A percentile compares a stretch with the other conserved stretches of the same genome.
phyloP scores from a whole-genome alignment of 2,329 filamentous ascomycete genomes.

The Fusarium aywerte region DNA sequence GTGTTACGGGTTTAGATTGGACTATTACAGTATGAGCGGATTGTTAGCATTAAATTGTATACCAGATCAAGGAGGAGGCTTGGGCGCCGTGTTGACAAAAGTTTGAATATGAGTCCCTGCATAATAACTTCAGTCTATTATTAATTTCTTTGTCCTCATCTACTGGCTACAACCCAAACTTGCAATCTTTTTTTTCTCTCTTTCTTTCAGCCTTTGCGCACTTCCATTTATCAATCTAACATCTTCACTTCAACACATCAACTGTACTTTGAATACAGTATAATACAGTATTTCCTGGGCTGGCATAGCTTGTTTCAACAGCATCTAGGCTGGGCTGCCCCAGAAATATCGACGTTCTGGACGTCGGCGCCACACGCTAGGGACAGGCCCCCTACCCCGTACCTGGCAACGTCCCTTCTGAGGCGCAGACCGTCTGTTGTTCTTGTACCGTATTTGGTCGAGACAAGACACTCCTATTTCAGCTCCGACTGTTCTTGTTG shows the following conservation, averaged over 20 bases:
- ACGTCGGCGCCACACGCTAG: slow-evolving; percentile 39
- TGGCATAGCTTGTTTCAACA: slow-evolving; percentile 33
- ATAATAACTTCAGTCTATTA: slow-evolving; percentile 14
- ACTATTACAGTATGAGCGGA: slow-evolving; percentile 35
- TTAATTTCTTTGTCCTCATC: slow-evolving; percentile 8
- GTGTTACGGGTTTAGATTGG: slow-evolving; percentile 29
- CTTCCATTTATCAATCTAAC: neutral
- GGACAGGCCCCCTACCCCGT: slow-evolving; percentile 29
- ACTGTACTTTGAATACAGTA: slow-evolving; percentile 7
- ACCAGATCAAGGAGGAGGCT: neutral
- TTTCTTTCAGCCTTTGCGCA: neutral
- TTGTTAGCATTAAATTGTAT: neutral
- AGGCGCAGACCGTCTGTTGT: slow-evolving; percentile 39
- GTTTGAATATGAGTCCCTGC: slow-evolving; percentile 18
- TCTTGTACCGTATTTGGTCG: slow-evolving; percentile 16
- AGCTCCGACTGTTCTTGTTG: slow-evolving; percentile 35
- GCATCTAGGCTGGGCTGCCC: slow-evolving; percentile 27
- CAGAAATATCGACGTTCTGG: slow-evolving; percentile 39
- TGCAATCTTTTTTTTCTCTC: neutral
- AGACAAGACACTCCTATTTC: slow-evolving; percentile 41
- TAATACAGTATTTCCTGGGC: slow-evolving; percentile 8
- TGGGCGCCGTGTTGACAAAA: neutral
- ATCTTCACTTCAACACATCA: neutral
- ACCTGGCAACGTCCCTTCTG: slow-evolving; percentile 39
- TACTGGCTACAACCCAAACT: neutral